Evolutionary conservation across 176 grass and related monocot genomes (phyloP).

Genomic region (Carex cristatella): DNA sequence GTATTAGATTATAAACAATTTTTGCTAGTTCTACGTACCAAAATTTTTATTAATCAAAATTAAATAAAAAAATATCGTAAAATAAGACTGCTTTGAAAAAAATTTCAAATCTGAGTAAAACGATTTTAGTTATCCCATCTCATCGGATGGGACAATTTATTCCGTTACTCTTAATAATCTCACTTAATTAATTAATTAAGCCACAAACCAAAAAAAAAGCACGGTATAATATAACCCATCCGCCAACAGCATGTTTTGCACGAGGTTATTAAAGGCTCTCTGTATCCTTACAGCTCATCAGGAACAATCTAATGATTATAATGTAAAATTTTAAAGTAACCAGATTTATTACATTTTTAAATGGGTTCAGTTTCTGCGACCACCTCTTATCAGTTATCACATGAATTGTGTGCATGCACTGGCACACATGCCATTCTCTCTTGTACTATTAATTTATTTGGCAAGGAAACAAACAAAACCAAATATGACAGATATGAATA

Average conservation of each 20-base stretch:
- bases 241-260: neutral
- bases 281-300: neutral
- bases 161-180: too few relatives aligned
- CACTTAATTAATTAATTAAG: too few relatives aligned
- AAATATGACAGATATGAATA: constrained; percentile 8
- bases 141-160: too few relatives aligned
- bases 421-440: neutral
- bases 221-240: too few relatives aligned
- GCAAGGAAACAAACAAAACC: neutral
- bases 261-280: neutral
- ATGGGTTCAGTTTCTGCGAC: neutral
- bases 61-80: too few relatives aligned
- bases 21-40: too few relatives aligned
- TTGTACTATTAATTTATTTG: constrained; percentile 12
- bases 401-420: neutral
- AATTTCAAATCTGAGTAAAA: too few relatives aligned
- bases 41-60: too few relatives aligned
- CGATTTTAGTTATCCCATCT: too few relatives aligned
- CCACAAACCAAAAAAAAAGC: too few relatives aligned
- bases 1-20: too few relatives aligned
- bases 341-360: neutral
- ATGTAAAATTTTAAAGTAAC: neutral
- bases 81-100: too few relatives aligned
- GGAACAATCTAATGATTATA: neutral
- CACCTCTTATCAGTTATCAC: neutral